Conservation (phyloP, 352 stramenopile species). For the Phytopythium chamaehyphon region DNA sequence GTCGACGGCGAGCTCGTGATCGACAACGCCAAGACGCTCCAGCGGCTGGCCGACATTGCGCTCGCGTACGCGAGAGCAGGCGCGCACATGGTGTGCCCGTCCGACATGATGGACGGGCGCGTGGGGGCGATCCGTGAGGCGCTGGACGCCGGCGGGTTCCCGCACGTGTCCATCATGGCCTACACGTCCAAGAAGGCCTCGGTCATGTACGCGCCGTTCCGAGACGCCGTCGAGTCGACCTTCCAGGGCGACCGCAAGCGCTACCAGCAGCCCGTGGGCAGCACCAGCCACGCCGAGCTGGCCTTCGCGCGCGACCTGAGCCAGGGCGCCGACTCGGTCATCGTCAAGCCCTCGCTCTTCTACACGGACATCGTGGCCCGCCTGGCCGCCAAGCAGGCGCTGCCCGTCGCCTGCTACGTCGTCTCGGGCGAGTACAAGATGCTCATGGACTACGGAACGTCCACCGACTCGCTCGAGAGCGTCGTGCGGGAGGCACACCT, state of each 20-base stretch:
- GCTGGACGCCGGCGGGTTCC: slow-evolving; percentile 95
- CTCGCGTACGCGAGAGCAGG: slow-evolving; percentile 95
- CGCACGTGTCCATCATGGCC: slow-evolving; percentile 97
- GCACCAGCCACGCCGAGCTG: slow-evolving; percentile 72
- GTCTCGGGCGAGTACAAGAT: slow-evolving; percentile 99
- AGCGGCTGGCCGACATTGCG: slow-evolving; percentile 94
- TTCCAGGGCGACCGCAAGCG: slow-evolving; percentile 95
- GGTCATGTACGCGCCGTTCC: slow-evolving; percentile 95
- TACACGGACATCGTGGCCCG: slow-evolving; percentile 97
- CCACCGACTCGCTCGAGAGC: slow-evolving; percentile 73
- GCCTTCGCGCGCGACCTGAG: slow-evolving; percentile 76
- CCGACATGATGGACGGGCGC: slow-evolving; percentile 97
- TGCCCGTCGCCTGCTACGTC: slow-evolving; percentile 98
- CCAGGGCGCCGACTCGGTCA: slow-evolving; percentile 97
- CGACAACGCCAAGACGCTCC: slow-evolving; percentile 95
- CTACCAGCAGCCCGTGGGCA: slow-evolving; percentile 94
- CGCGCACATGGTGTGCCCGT: slow-evolving; percentile 96
- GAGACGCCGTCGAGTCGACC: slow-evolving; percentile 96
- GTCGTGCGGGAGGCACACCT: slow-evolving; percentile 85
- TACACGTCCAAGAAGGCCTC: slow-evolving; percentile 99
- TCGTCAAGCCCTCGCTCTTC: slow-evolving; percentile 98
- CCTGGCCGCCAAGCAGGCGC: slow-evolving; percentile 88
- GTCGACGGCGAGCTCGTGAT: slow-evolving; percentile 96
- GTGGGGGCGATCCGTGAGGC: slow-evolving; percentile 94
- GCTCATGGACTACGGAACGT: slow-evolving; percentile 93